phyloP scores from a whole-genome alignment of 257 asterid genomes.

The Gentiana straminea region DNA sequence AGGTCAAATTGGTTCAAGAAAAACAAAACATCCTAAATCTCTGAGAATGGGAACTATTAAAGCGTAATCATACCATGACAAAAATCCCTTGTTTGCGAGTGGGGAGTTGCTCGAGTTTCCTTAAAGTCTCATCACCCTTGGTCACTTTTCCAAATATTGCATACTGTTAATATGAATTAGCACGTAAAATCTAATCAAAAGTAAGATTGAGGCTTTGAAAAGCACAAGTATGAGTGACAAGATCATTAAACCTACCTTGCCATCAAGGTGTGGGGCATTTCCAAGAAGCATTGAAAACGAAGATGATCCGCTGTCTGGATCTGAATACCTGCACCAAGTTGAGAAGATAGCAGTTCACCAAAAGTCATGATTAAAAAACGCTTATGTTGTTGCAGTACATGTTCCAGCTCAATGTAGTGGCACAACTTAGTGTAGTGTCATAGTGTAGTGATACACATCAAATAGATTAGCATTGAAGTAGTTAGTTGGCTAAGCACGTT shows the following conservation, averaged over 20 bases:
- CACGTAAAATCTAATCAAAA: no score
- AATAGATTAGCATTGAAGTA: no score
- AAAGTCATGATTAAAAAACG: no score
- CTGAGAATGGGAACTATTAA: background rate
- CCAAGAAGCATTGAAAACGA: slow-evolving; percentile 96
- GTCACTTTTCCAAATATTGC: slow-evolving; percentile 93
- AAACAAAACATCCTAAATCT: background rate
- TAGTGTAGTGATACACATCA: no score
- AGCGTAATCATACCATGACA: slow-evolving; percentile 55
- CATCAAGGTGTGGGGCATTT: slow-evolving; percentile 96
- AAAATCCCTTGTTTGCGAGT: slow-evolving; percentile 82
- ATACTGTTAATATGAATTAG: slow-evolving; percentile 32
- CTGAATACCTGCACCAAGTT: slow-evolving; percentile 43
- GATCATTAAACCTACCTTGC: slow-evolving; percentile 38
- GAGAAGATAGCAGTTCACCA: slow-evolving; percentile 1
- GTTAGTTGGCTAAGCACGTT: no score
- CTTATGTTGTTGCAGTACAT: no score
- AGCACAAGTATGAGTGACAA: slow-evolving; percentile 1
- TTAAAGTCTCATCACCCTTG: slow-evolving; percentile 84
- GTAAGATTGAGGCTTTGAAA: background rate
- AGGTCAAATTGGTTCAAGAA: background rate
- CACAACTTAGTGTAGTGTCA: no score
- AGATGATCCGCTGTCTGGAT: slow-evolving; percentile 83
- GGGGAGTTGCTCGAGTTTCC: slow-evolving; percentile 88
- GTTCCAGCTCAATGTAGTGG: no score